phyloP scores from a whole-genome alignment of 768 basidiomycete species.

The Heimioporus sp. region DNA sequence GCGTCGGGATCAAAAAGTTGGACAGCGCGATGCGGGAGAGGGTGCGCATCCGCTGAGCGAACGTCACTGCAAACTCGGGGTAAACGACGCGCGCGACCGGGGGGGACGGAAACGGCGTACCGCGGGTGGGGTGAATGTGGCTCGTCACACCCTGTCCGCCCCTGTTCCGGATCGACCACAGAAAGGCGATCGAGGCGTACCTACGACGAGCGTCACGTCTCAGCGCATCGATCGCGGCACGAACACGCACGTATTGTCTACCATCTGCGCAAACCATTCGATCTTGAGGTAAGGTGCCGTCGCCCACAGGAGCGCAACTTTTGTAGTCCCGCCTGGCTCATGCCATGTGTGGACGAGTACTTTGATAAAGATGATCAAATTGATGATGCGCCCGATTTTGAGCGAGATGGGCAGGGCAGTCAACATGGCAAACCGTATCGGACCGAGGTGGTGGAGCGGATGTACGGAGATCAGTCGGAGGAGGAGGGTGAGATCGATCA shows the following conservation, averaged over 20 bases:
- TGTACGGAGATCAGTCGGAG: conserved; percentile 28
- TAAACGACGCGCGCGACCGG: too few relatives aligned
- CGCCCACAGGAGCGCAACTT: conserved; percentile 18
- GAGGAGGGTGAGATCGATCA: conserved; percentile 29
- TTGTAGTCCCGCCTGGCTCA: conserved; percentile 16
- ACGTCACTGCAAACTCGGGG: conserved; percentile 7
- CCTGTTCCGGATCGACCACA: conserved; percentile 25
- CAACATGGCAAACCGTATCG: conserved; percentile 15
- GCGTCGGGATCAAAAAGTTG: conserved; percentile 31
- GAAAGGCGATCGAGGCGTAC: conserved; percentile 26
- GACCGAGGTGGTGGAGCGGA: conserved; percentile 16
- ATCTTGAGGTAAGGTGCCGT: conserved; percentile 30
- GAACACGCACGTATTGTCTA: conserved; percentile 27
- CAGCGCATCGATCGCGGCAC: neutral
- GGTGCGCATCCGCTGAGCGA: conserved; percentile 21
- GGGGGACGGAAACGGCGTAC: neutral
- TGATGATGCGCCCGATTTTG: conserved; percentile 27
- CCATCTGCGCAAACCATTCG: conserved; percentile 30
- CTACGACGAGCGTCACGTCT: conserved; percentile 1
- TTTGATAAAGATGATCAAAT: conserved; percentile 28
- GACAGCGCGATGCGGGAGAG: conserved; percentile 32
- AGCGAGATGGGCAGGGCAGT: conserved; percentile 24
- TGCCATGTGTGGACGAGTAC: conserved; percentile 18
- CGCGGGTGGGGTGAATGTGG: conserved; percentile 14
- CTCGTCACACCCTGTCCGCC: conserved; percentile 14